Conservation (phyloP, 495 filamentous ascomycete genomes). For the Aspergillus steynii region DNA sequence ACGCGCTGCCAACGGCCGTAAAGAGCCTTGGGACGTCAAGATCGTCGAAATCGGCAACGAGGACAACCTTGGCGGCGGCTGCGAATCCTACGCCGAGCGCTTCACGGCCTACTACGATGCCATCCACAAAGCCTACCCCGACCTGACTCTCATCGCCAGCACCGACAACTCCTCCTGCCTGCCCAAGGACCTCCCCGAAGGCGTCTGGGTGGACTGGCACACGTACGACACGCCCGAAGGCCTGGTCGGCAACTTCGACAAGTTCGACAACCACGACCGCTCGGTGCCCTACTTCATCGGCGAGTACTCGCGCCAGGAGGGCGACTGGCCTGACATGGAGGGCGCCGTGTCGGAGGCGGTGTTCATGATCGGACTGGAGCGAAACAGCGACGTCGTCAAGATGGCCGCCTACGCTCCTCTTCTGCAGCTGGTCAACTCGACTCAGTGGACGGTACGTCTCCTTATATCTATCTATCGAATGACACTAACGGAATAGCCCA, state of each 20-base stretch:
- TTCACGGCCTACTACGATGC: conserved; percentile 58
- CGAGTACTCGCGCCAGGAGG: conserved; percentile 54
- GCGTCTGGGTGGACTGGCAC: conserved; percentile 41
- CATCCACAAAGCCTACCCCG: conserved; percentile 57
- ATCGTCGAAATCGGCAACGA: conserved; percentile 70
- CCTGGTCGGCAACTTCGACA: conserved; percentile 50
- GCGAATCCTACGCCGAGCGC: conserved; percentile 57
- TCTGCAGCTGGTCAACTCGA: conserved; percentile 37
- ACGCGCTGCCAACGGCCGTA: conserved; percentile 56
- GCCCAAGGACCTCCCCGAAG: conserved; percentile 27
- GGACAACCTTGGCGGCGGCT: conserved; percentile 54
- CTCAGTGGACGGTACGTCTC: conserved; percentile 31
- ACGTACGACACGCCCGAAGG: conserved; percentile 45
- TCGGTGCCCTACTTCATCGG: conserved; percentile 39
- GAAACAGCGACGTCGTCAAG: conserved; percentile 56
- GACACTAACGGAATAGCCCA: conserved; percentile 9
- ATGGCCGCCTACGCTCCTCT: conserved; percentile 47
- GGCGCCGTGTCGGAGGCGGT: conserved; percentile 62
- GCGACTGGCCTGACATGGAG: conserved; percentile 50
- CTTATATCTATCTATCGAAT: background rate
- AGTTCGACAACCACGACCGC: conserved; percentile 44
- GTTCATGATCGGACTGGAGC: conserved; percentile 61
- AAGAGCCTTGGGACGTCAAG: conserved; percentile 56
- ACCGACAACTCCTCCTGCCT: conserved; percentile 37
- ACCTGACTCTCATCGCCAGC: conserved; percentile 60